phyloP scores from a whole-genome alignment of 371 early-diverging fungal species.

The Mortierella sp. region DNA sequence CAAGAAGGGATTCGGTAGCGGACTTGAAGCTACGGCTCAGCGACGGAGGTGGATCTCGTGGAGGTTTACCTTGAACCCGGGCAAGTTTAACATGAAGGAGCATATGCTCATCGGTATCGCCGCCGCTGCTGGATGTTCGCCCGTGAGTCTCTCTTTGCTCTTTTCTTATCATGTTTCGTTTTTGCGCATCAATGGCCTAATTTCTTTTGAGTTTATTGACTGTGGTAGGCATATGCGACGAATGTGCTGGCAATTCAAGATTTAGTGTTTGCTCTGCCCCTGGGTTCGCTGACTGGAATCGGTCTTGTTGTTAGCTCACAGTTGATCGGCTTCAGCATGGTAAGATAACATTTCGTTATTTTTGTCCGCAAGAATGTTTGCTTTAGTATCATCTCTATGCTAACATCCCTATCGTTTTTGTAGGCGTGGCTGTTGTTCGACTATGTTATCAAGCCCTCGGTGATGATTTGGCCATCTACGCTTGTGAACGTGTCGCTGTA shows the following conservation, averaged over 20 bases:
- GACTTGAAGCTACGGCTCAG: conserved; percentile 17
- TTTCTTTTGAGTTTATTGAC: neutral
- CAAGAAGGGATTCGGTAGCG: neutral
- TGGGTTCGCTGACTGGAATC: conserved; percentile 62
- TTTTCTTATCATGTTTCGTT: too few species aligned
- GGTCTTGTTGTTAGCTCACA: conserved; percentile 65
- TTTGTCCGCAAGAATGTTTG: conserved; percentile 22
- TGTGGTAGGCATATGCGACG: conserved; percentile 62
- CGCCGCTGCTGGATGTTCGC: conserved; percentile 57
- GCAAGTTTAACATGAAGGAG: conserved; percentile 70
- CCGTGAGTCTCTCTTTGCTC: conserved; percentile 27
- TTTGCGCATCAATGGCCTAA: too few species aligned
- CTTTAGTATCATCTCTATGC: neutral
- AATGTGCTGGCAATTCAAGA: conserved; percentile 62
- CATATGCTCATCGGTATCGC: conserved; percentile 64
- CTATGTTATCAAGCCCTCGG: conserved; percentile 79
- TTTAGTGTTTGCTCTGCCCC: conserved; percentile 60
- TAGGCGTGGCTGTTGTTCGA: conserved; percentile 55
- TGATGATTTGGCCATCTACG: conserved; percentile 90
- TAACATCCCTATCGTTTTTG: neutral
- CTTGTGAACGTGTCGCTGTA: conserved; percentile 83
- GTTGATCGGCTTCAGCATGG: conserved; percentile 59
- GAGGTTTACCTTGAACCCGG: conserved; percentile 62
- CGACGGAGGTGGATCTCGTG: conserved; percentile 24
- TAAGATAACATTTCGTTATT: conserved; percentile 15